Conservation (phyloP, 1,139 yeast species). For the Lizanozyma gosingica region DNA sequence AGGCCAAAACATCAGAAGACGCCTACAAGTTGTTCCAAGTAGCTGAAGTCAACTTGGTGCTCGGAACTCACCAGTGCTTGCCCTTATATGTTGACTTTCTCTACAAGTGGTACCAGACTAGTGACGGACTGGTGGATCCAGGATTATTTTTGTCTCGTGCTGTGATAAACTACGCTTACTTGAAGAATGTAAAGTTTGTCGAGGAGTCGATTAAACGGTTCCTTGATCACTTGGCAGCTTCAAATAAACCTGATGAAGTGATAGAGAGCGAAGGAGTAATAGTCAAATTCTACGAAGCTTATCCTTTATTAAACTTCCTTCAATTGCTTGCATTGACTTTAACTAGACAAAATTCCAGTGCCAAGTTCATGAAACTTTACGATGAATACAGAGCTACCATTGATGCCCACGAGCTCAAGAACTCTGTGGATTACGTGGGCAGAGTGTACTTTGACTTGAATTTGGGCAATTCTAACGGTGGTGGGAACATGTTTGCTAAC, state of each 20-base stretch:
- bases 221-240: conserved; percentile 16
- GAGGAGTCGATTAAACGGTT: conserved; percentile 35
- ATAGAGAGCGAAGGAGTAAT: conserved; percentile 10
- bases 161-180: conserved; percentile 58
- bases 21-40: conserved; percentile 27
- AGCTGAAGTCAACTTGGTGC: conserved; percentile 50
- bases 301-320: conserved; percentile 50
- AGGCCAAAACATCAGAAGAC: conserved; percentile 25
- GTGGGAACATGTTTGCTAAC: conserved; percentile 66
- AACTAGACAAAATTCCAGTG: conserved; percentile 46
- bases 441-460: conserved; percentile 30
- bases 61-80: conserved; percentile 59
- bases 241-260: conserved; percentile 4
- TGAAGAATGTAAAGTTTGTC: conserved; percentile 55
- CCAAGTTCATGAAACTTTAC: conserved; percentile 47
- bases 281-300: conserved; percentile 15
- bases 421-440: conserved; percentile 42
- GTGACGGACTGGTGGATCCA: conserved; percentile 23
- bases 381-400: conserved; percentile 26
- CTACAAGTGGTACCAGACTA: conserved; percentile 46
- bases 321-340: conserved; percentile 62
- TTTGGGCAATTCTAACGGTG: conserved; percentile 47
- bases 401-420: conserved; percentile 20
- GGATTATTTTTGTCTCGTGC: conserved; percentile 54
- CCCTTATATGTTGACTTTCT: conserved; percentile 44